Base-by-base conservation (phyloP, 106 monocot genomes). In the Posidonia australis region DNA sequence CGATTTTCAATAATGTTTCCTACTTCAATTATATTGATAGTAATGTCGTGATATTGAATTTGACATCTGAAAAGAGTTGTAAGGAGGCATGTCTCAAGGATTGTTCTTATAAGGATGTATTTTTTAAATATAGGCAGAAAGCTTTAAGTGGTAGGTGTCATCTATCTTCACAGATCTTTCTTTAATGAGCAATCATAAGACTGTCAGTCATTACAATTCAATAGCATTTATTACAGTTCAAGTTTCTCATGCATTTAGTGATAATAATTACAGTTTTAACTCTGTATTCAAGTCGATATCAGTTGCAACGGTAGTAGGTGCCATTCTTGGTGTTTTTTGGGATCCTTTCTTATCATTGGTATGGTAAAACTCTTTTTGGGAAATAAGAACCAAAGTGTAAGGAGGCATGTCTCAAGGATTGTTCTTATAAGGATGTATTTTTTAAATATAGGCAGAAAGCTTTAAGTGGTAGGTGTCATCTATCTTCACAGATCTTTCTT, bases 21-120 rank as follows among this genome's bases (percentile, higher is more conserved):
- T 62, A 70, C 41, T 70, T 70, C 51, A 62, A 11, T 9, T 62
- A 70, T 18, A 49, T 29, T n/a, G n/a, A n/a, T n/a, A n/a, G n/a
- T n/a, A n/a, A n/a, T n/a, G n/a, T n/a, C n/a, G n/a, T 5, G 43
- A 70, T 18, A 0, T 20, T 9, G 3, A 13, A 17, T 17, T 13
- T 27, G 27, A 28, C 0, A 26, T n/a, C n/a, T n/a, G n/a, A n/a
- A n/a, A n/a, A n/a, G n/a, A n/a, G n/a, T n/a, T n/a, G n/a, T 1
- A 49, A 21, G 14, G 0, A 32, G 1, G 61, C 32, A 20, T 65
- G 65, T 16, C 18, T 65, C 22, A 1, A 0, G 3, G 17, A 65
- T 12, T 65, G 65, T 28, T 46, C 26, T 24, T 48, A 47, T 49
- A 65, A 65, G 24, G 65, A 25, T 10, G 65, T 22, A 22, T 48